These are phyloP conservation scores for Diphasiastrum complanatum DNA, from an alignment of 83 land plant genomes.

Conservation along the genomic window DNA sequence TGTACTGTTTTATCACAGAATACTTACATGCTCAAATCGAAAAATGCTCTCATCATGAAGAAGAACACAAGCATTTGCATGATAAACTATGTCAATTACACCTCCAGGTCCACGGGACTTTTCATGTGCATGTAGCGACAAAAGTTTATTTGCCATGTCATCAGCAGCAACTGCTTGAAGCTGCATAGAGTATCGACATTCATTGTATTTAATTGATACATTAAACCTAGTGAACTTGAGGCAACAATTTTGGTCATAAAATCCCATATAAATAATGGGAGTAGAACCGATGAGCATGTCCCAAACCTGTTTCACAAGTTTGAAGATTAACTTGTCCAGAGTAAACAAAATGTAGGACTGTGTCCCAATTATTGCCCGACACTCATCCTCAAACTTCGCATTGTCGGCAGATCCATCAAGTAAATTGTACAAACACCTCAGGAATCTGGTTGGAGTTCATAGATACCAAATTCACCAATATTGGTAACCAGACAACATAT, in stretches of 20 bases:
- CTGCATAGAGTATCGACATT: conserved; percentile 27
- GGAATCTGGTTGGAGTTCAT: conserved; percentile 41
- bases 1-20: not conserved
- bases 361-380: conserved; percentile 89
- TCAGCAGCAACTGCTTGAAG: conserved; percentile 74
- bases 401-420: conserved; percentile 92
- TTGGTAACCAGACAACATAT: not conserved
- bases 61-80: conserved; percentile 79
- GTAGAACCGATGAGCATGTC: not conserved
- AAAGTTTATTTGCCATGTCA: conserved; percentile 71
- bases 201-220: not conserved
- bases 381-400: conserved; percentile 94
- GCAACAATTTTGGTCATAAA: not conserved
- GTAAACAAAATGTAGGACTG: conserved; percentile 96
- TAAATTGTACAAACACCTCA: conserved; percentile 56
- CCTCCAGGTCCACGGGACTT: conserved; percentile 51
- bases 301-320: conserved; percentile 82
- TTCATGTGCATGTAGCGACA: conserved; percentile 74
- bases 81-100: conserved; percentile 66
- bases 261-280: not conserved
- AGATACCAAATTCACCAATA: not conserved
- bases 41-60: conserved; percentile 79
- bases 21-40: conserved; percentile 65
- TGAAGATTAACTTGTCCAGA: conserved; percentile 79
- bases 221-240: too few relatives aligned